These are phyloP conservation scores for Paraconiothyrium sp. DNA, from an alignment of 2,329 filamentous ascomycete genomes.

Conservation along the genomic window DNA sequence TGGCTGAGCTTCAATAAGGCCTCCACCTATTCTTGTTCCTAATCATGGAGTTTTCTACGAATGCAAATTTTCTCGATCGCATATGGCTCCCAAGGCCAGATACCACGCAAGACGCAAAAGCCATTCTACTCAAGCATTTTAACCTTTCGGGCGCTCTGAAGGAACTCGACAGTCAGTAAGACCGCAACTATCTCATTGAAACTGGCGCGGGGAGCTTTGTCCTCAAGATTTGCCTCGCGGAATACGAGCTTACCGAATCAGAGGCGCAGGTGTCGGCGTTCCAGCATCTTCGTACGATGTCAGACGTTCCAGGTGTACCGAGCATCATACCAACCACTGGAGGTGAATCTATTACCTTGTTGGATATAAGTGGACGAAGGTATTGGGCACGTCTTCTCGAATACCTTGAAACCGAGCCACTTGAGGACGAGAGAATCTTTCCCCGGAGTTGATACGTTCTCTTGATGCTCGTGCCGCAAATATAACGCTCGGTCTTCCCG, in stretches of 20 bases:
- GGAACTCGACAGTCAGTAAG: conserved; percentile 6
- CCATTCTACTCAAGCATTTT: conserved; percentile 1
- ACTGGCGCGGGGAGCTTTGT: background rate
- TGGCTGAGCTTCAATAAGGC: too few relatives aligned
- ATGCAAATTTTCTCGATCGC: conserved; percentile 7
- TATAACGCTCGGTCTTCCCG: background rate
- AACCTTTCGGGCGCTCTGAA: background rate
- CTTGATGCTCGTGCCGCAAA: background rate
- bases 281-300: background rate
- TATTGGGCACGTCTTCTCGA: conserved; percentile 4
- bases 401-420: background rate
- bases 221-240: background rate
- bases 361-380: background rate
- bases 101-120: conserved; percentile 3
- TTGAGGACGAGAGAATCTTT: background rate
- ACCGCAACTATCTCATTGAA: background rate
- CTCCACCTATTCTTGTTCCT: too few relatives aligned
- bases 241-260: background rate
- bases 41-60: too few relatives aligned
- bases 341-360: background rate
- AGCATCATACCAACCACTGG: background rate
- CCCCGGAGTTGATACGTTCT: background rate
- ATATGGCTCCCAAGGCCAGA: conserved; percentile 6
- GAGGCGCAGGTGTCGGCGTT: conserved; percentile 4
- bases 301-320: background rate